Percentiles rank a stretch among this genome's conserved stretches.
Evolutionary conservation across 441 rosid genomes (phyloP).

Genomic region (Populus hybrid): DNA sequence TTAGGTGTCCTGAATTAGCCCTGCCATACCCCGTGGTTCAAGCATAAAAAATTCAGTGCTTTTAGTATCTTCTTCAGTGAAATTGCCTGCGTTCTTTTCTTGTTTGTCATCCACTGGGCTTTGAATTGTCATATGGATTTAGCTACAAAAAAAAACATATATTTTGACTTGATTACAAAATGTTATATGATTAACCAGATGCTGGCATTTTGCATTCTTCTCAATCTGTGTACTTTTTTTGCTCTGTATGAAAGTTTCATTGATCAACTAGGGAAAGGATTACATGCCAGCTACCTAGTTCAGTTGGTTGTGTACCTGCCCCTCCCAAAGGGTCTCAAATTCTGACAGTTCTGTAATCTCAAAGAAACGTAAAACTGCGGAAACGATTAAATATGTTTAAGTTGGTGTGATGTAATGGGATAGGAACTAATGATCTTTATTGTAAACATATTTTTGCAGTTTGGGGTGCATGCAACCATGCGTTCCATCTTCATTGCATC

Average conservation of each 20-base stretch:
- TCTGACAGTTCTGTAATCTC: not conserved
- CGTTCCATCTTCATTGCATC: conserved; percentile 90
- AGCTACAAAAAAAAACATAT: not conserved
- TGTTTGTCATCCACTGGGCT: not conserved
- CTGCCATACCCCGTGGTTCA: not conserved
- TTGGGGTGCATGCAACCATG: conserved; percentile 87
- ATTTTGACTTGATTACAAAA: not conserved
- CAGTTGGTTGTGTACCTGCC: not conserved
- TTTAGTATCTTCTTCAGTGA: not conserved
- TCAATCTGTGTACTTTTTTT: not conserved
- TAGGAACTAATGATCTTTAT: not conserved
- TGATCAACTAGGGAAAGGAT: too few species aligned
- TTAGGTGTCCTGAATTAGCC: not conserved
- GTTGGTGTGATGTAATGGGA: not conserved
- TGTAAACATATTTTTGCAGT: conserved; percentile 30
- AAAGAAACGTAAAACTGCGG: not conserved
- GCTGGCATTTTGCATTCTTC: not conserved
- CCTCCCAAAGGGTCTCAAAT: not conserved
- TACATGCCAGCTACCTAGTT: not conserved
- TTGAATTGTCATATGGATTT: not conserved
- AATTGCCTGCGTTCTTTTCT: not conserved
- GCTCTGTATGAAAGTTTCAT: not conserved
- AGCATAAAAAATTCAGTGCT: not conserved
- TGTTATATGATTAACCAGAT: not conserved
- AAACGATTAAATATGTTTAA: not conserved